Evolutionary conservation across 352 stramenopile genomes (phyloP).

Genomic region (Pythium dissimile): DNA sequence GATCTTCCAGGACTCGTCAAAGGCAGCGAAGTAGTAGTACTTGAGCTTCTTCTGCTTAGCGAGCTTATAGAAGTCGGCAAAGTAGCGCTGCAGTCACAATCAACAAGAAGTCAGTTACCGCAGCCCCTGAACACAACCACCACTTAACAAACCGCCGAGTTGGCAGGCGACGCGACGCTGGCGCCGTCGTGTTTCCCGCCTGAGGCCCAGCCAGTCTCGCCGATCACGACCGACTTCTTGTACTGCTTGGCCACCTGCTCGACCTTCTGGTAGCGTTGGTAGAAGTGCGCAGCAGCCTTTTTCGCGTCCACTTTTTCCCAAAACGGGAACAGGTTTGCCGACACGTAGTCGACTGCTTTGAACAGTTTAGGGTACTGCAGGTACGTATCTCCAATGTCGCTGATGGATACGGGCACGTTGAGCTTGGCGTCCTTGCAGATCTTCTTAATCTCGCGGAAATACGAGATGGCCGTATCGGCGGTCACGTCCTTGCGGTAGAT

Average conservation of each 20-base stretch:
- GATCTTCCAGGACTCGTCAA: constrained; percentile 64
- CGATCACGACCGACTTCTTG: constrained; percentile 50
- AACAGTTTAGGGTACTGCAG: constrained; percentile 40
- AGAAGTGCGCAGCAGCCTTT: constrained; percentile 37
- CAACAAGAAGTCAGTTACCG: background rate
- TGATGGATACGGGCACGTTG: constrained; percentile 44
- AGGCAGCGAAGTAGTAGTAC: constrained; percentile 74
- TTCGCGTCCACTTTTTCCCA: constrained; percentile 45
- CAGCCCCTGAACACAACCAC: background rate
- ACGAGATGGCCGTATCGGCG: constrained; percentile 28
- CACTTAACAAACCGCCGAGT: constrained; percentile 26
- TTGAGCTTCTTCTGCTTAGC: constrained; percentile 33
- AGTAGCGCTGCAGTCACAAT: constrained; percentile 32
- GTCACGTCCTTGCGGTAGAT: constrained; percentile 62
- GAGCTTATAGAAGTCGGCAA: constrained; percentile 51
- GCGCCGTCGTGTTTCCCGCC: constrained; percentile 31
- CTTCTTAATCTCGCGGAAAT: constrained; percentile 39
- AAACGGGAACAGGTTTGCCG: constrained; percentile 64
- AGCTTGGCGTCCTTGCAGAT: constrained; percentile 27
- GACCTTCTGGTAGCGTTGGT: constrained; percentile 33
- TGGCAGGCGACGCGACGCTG: constrained; percentile 30
- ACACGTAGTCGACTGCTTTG: constrained; percentile 45
- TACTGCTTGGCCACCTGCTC: constrained; percentile 20
- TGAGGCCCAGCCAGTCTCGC: constrained; percentile 64
- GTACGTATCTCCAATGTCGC: constrained; percentile 59